Conservation (phyloP, 306 rosid species). For the Cotoneaster glaucophyllus region DNA sequence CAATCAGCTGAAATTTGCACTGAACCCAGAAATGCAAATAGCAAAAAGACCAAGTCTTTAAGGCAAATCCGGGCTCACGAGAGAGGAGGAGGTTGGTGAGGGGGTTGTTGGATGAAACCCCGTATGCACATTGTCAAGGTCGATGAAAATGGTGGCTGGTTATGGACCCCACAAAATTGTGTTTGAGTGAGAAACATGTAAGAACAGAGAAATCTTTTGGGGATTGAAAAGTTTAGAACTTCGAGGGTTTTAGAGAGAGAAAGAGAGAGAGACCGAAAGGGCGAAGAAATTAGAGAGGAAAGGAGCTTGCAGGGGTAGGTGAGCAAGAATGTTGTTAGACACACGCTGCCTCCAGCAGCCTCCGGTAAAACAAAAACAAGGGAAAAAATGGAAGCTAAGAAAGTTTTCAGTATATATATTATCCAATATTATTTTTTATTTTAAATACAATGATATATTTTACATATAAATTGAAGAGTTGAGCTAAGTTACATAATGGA, state of each 20-base stretch:
- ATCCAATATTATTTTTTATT: neutral
- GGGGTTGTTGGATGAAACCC: slow-evolving; percentile 34
- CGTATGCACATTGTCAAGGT: slow-evolving; percentile 38
- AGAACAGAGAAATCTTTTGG: neutral
- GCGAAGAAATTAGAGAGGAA: neutral
- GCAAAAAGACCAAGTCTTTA: neutral
- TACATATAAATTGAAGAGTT: accelerated
- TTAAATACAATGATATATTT: no score
- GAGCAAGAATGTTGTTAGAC: slow-evolving; percentile 40
- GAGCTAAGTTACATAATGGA: no score
- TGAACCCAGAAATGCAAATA: slow-evolving; percentile 1
- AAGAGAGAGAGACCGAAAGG: neutral
- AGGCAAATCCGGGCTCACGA: slow-evolving; percentile 20
- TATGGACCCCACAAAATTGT: slow-evolving; percentile 34
- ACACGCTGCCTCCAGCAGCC: slow-evolving; percentile 17
- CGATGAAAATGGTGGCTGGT: slow-evolving; percentile 30
- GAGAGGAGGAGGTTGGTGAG: slow-evolving; percentile 37
- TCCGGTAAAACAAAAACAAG: neutral
- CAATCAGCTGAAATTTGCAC: slow-evolving; percentile 2
- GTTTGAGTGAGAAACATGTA: neutral
- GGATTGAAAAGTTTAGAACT: neutral
- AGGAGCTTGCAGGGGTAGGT: slow-evolving; percentile 32
- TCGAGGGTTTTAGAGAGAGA: neutral
- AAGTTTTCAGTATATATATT: neutral
- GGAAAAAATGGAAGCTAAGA: neutral